phyloP scores from a whole-genome alignment of 192 early-diverging fungal genomes.

The Cetraspora pellucida region DNA sequence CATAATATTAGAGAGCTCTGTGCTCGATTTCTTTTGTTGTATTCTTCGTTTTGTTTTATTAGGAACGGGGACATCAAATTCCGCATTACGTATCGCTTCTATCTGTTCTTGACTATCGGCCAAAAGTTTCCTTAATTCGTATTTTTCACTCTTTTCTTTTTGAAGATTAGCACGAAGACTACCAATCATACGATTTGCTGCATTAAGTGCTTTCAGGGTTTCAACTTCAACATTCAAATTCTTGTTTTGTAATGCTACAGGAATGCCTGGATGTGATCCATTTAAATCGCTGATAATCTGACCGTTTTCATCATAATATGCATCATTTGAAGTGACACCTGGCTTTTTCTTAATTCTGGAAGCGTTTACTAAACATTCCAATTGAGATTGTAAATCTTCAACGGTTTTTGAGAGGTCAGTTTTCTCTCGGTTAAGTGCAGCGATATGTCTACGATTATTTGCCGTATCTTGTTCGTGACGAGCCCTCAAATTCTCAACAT shows the following conservation, averaged over 20 bases:
- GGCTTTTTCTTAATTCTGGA: conserved; percentile 16
- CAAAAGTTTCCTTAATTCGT: conserved; percentile 57
- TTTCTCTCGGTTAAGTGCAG: conserved; percentile 65
- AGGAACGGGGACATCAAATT: conserved; percentile 31
- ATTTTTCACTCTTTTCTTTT: conserved; percentile 58
- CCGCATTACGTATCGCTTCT: conserved; percentile 53
- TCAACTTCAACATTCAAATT: conserved; percentile 43
- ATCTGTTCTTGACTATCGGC: conserved; percentile 61
- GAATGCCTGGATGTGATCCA: background rate
- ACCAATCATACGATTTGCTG: conserved; percentile 56
- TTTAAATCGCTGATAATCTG: background rate
- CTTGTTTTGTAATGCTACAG: background rate
- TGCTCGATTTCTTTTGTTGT: too few relatives aligned
- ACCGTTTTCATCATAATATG: background rate
- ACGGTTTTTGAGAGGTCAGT: conserved; percentile 54
- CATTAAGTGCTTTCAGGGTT: conserved; percentile 42
- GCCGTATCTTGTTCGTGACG: conserved; percentile 68
- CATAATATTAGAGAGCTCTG: too few relatives aligned
- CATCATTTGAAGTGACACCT: background rate
- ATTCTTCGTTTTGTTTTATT: too few relatives aligned
- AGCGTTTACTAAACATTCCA: background rate
- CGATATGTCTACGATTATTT: conserved; percentile 54
- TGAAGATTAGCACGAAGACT: conserved; percentile 54
- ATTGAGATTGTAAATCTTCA: conserved; percentile 54
- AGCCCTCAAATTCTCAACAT: conserved; percentile 53